Evolutionary conservation across 2,329 filamentous ascomycete species (phyloP), one percentile per base, ranked within the genome.

Genomic region (Paraconiothyrium brasiliense): DNA sequence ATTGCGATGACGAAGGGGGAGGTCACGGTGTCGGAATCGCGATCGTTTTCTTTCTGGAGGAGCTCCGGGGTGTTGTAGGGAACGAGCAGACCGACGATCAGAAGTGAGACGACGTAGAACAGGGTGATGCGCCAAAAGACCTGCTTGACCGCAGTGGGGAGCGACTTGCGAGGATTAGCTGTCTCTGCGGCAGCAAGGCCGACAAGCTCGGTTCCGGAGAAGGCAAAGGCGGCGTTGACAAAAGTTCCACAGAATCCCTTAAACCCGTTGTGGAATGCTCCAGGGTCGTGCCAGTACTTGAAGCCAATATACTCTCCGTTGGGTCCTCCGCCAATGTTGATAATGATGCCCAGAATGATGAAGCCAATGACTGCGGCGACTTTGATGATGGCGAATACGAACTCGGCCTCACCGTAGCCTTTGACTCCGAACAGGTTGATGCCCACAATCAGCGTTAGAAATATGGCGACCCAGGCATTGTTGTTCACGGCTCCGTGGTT

Each of bases 1-100:
- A 97, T 97, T 64, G 94, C 92, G 71, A 97, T 96, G 70, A 97
- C 94, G 76, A 97, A 97, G 1, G 94, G 94, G 2, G 93, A 97
- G 1, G 93, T 91, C 30, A 88, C 87, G 47, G 90, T 87, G 75
- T 93, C 87, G 52, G 86, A 86, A n/a, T 83, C 82, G 57, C 82
- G 85, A 24, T 77, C 81, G 58, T 82, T 85, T 27, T 77, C 81
- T 44, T 84, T 83, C 11, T 83, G 83, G 1, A 93, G 82, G 0
- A 97, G 88, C 3, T 85, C 83, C 0, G 73, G 58, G 63, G 96
- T 87, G 70, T 86, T 81, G 76, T 91, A 94, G 0, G 90, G 91
- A 0, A 97, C 92, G 2, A 97, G 84, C 0, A 97, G 84, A 30
- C 94, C 93, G 60, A 97, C 88, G 4, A 97, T 82, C 4, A 88